These are phyloP conservation scores for Hypoxylon sp. DNA, from an alignment of 2,329 filamentous ascomycete species.

Conservation along the genomic window DNA sequence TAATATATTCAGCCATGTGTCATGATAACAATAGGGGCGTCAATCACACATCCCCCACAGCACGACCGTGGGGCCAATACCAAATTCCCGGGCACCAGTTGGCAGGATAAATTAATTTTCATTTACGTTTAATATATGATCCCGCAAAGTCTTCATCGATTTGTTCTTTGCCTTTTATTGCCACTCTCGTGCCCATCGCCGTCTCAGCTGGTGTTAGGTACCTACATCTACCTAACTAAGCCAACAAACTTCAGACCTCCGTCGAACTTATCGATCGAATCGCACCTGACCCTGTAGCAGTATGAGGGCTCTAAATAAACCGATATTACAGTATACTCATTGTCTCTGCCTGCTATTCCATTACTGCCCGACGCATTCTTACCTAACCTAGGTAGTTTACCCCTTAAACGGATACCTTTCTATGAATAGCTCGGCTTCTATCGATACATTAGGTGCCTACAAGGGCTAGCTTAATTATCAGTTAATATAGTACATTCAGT, in stretches of 20 bases:
- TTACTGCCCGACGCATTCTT: too few relatives aligned
- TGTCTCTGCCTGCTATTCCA: too few relatives aligned
- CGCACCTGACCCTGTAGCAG: not conserved
- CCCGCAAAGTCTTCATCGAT: not conserved
- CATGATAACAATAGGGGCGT: not conserved
- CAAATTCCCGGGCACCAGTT: constrained; percentile 7
- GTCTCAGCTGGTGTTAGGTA: not conserved
- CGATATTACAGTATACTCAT: not conserved
- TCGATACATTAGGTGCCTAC: too few relatives aligned
- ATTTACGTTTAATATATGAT: constrained; percentile 16
- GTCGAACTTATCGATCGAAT: not conserved
- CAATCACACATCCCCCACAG: not conserved
- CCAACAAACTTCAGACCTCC: too few relatives aligned
- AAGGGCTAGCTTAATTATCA: too few relatives aligned
- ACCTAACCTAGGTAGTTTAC: too few relatives aligned
- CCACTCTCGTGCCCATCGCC: not conserved
- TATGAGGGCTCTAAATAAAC: not conserved
- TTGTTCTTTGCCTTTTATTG: too few relatives aligned
- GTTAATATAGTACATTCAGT: too few relatives aligned
- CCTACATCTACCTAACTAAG: not conserved
- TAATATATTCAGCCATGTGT: constrained; percentile 26
- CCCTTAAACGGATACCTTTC: too few relatives aligned
- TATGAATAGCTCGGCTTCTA: too few relatives aligned
- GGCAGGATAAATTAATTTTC: constrained; percentile 19
- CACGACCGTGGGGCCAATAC: constrained; percentile 4